Percentiles rank a stretch among this genome's conserved stretches.
These are phyloP conservation scores for Neospora caninum DNA, from an alignment of 169 alveolate species.

Conservation along the genomic window DNA sequence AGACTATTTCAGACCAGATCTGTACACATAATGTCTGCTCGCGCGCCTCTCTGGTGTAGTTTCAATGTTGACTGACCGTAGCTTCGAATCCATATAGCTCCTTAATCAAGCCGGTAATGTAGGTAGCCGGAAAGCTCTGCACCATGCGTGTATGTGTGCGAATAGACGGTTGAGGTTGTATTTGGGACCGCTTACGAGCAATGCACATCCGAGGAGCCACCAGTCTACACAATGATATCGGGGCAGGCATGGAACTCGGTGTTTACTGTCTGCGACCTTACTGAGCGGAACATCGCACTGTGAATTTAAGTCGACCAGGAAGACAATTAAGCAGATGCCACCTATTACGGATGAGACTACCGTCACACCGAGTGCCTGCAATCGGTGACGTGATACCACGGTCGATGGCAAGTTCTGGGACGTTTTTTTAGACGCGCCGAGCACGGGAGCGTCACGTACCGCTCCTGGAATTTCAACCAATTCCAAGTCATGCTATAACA, in stretches of 20 bases:
- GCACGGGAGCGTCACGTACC: background rate
- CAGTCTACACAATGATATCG: constrained; percentile 30
- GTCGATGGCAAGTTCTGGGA: no score
- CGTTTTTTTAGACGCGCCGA: no score
- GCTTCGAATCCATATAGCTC: constrained; percentile 48
- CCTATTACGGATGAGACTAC: constrained; percentile 50
- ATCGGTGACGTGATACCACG: background rate
- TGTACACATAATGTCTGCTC: background rate
- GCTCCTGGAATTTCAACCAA: background rate
- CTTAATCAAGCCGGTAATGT: constrained; percentile 55
- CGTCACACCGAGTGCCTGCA: constrained; percentile 61
- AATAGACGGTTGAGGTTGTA: background rate
- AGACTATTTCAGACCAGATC: constrained; percentile 59
- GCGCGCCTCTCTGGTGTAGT: background rate
- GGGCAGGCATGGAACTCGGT: background rate
- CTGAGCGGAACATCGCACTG: constrained; percentile 68
- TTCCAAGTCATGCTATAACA: background rate
- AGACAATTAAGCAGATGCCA: constrained; percentile 23
- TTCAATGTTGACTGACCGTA: constrained; percentile 22
- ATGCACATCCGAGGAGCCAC: constrained; percentile 61
- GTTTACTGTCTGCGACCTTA: background rate
- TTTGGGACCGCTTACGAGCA: constrained; percentile 41
- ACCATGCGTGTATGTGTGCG: background rate
- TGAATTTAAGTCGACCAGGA: constrained; percentile 21
- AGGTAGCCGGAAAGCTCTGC: constrained; percentile 69